Conservation (phyloP, 1,139 yeast genomes). For the Chernovozyma sophiae-reginae region DNA sequence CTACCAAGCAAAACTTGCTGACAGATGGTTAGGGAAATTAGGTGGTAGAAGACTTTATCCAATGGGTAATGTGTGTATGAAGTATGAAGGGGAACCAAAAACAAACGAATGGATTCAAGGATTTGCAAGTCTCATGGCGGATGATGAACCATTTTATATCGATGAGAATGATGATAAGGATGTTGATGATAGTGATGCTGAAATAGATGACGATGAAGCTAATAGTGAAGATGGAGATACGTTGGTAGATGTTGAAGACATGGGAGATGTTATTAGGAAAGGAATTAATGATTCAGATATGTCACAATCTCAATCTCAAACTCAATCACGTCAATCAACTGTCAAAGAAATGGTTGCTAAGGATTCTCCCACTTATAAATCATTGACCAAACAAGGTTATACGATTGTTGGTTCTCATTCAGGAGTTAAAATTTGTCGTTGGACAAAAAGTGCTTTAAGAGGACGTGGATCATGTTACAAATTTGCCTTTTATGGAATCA, state of each 20-base stretch:
- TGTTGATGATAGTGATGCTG: constrained; percentile 37
- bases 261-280: constrained; percentile 58
- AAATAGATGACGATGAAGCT: constrained; percentile 41
- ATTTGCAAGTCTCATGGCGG: constrained; percentile 56
- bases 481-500: constrained; percentile 86
- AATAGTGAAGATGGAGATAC: constrained; percentile 29
- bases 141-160: constrained; percentile 60
- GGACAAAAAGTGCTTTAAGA: constrained; percentile 93
- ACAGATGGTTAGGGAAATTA: constrained; percentile 70
- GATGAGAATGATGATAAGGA: constrained; percentile 32
- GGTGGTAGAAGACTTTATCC: constrained; percentile 87
- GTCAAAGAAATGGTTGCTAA: constrained; percentile 85
- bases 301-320: constrained; percentile 11
- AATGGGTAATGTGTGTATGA: constrained; percentile 80
- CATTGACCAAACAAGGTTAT: constrained; percentile 89
- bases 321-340: constrained; percentile 19
- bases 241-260: constrained; percentile 80
- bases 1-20: constrained; percentile 77
- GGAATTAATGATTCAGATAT: constrained; percentile 15
- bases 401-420: constrained; percentile 92
- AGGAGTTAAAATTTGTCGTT: constrained; percentile 91
- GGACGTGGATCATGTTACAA: constrained; percentile 95
- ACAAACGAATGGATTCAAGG: constrained; percentile 65
- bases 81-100: constrained; percentile 58
- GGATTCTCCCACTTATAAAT: constrained; percentile 83